Evolutionary conservation across 257 asterid species (phyloP).

Genomic region (Forsythia suspensa): DNA sequence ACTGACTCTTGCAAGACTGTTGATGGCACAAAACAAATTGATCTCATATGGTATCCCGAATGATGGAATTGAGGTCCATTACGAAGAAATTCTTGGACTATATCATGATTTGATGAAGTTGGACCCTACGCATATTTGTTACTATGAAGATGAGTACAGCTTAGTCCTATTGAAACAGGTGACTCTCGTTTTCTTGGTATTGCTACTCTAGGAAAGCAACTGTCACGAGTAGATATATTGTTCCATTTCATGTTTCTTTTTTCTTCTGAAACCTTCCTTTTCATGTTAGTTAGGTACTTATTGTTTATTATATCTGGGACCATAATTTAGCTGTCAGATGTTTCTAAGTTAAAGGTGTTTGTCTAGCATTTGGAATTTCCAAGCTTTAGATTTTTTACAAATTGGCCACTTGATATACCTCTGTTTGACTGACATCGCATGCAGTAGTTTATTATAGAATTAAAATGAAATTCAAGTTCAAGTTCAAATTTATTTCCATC

Average conservation of each 20-base stretch:
- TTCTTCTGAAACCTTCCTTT: not conserved
- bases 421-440: not conserved
- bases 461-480: not conserved
- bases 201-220: slow-evolving; percentile 5
- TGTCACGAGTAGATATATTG: slow-evolving; percentile 2
- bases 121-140: slow-evolving; percentile 72
- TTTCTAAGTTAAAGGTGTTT: not conserved
- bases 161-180: slow-evolving; percentile 79
- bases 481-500: not conserved
- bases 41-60: slow-evolving; percentile 38
- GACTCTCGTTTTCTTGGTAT: slow-evolving; percentile 15
- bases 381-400: not conserved
- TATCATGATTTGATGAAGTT: slow-evolving; percentile 68
- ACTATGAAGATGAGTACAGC: slow-evolving; percentile 78
- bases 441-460: not conserved
- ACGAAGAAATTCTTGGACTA: slow-evolving; percentile 74
- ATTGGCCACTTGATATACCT: not conserved
- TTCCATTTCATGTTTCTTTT: not conserved
- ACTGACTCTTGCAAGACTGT: slow-evolving; percentile 88
- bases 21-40: slow-evolving; percentile 66
- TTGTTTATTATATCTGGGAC: slow-evolving; percentile 2
- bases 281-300: slow-evolving; percentile 3
- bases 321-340: not conserved
- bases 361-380: not conserved
- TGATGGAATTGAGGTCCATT: slow-evolving; percentile 31